Base-by-base conservation (phyloP, 257 asterid genomes). In the Rhazya stricta region DNA sequence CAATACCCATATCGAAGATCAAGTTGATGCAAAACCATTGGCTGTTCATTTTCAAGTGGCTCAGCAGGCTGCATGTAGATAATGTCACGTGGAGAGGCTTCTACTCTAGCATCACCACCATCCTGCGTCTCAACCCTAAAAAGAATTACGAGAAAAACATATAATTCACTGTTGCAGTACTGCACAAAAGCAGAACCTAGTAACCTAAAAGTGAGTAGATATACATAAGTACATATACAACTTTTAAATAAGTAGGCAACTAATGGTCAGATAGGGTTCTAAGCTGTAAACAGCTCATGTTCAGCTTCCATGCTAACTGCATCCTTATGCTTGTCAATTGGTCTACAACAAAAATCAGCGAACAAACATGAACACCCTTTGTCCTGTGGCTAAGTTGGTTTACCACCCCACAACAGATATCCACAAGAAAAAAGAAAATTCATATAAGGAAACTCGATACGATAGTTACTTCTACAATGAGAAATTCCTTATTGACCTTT, bases 51-150 rank as follows among this genome's bases (percentile, higher is more conserved):
- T 80, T 84, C 91, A 67, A 78, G 88, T 74, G 88, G 85, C 83
- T 88, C 97, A 77, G 97, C 96, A 79, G 92, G 85, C 81, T 95
- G 93, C 43, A 93, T 80, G 83, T 91, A 95, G 79, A 95, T 80
- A 79, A 95, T 92, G 82, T 95, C 99, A 74, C 99, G 98, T 27
- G 99, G 99, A 80, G 96, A 95, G 78, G 89, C 91, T 73, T 95
- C 97, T 21, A 91, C 80, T 85, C 87, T 95, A 75, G 99, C 98
- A 91, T 95, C 99, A 77, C 99, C 99, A 15, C 96, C 96, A 73
- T 95, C 99, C 80, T 92, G 98, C 65, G 99, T 91, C 97, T 91
- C 98, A 78, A 85, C 98, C 98, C 99, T 86, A 72, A 8, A 36
- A 30, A 77, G 51, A 29, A 34, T 9, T 54, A 41, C 3, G 15